phyloP scores from a whole-genome alignment of 1,139 yeast species.

The Kodamaea derodonti region DNA sequence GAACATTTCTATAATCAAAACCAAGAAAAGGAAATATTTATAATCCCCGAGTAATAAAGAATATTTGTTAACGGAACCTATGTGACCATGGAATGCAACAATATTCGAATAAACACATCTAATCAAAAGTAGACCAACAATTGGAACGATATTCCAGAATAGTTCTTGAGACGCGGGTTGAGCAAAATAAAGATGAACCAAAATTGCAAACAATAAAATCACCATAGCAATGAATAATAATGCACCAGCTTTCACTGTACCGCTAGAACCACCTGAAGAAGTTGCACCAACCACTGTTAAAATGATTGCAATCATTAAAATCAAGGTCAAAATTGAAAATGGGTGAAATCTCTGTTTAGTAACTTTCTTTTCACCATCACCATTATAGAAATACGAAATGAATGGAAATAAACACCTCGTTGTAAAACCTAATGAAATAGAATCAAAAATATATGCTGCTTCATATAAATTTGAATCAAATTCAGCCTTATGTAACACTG shows the following conservation, averaged over 20 bases:
- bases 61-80: slow-evolving; percentile 13
- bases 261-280: slow-evolving; percentile 1
- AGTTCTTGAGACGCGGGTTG: slow-evolving; percentile 1
- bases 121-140: slow-evolving; percentile 7
- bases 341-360: slow-evolving; percentile 10
- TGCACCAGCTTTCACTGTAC: slow-evolving; percentile 11
- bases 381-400: slow-evolving; percentile 8
- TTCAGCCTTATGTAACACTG: slow-evolving; percentile 8
- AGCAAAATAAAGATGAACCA: slow-evolving; percentile 14
- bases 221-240: slow-evolving; percentile 14
- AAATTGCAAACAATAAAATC: slow-evolving; percentile 6
- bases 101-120: slow-evolving; percentile 15
- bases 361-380: background rate
- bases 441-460: slow-evolving; percentile 18
- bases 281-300: slow-evolving; percentile 12
- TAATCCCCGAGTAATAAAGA: slow-evolving; percentile 18
- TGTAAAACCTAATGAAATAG: slow-evolving; percentile 16
- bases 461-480: slow-evolving; percentile 11
- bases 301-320: slow-evolving; percentile 15
- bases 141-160: background rate
- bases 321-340: slow-evolving; percentile 13
- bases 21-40: slow-evolving; percentile 18
- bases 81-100: slow-evolving; percentile 13
- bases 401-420: slow-evolving; percentile 14
- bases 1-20: slow-evolving; percentile 10